Percentiles rank a stretch among this genome's conserved stretches.
Evolutionary conservation across 164 flowering plant genomes (phyloP).

Genomic region (Brasenia schreberi): DNA sequence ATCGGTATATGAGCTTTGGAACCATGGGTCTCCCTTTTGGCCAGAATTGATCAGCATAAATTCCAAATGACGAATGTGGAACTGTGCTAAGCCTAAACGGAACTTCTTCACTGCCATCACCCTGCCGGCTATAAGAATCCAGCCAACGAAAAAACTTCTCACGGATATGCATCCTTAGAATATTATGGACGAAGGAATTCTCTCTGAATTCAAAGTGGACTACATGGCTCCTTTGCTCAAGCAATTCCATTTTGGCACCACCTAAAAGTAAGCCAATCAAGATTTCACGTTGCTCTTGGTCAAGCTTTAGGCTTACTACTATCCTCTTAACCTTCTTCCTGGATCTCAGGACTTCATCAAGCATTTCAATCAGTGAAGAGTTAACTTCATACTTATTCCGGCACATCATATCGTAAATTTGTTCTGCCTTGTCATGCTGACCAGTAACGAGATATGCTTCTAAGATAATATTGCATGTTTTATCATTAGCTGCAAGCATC

Average conservation of each 20-base stretch:
- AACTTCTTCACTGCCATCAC: constrained; percentile 27
- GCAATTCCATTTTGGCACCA: constrained; percentile 52
- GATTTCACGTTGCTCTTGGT: constrained; percentile 69
- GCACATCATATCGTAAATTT: constrained; percentile 62
- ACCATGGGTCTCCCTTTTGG: constrained; percentile 35
- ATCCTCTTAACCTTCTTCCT: constrained; percentile 32
- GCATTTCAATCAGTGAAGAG: constrained; percentile 44
- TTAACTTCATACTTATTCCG: constrained; percentile 67
- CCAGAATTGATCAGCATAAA: constrained; percentile 83
- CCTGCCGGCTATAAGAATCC: constrained; percentile 19
- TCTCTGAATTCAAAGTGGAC: constrained; percentile 53
- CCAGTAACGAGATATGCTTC: constrained; percentile 40
- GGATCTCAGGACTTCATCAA: constrained; percentile 47
- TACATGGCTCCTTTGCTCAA: constrained; percentile 41
- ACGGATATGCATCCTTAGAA: constrained; percentile 49
- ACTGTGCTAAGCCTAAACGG: constrained; percentile 46
- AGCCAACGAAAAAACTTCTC: constrained; percentile 68
- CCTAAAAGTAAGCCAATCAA: constrained; percentile 80
- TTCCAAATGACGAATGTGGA: constrained; percentile 52
- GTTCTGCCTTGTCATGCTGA: constrained; percentile 50
- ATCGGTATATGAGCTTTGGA: constrained; percentile 80
- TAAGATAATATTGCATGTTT: constrained; percentile 65
- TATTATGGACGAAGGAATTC: constrained; percentile 24
- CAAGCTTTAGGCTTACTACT: constrained; percentile 49
- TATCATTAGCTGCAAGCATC: constrained; percentile 42